Evolutionary conservation across 768 basidiomycete species (phyloP).

Genomic region (Amanita molliuscula): DNA sequence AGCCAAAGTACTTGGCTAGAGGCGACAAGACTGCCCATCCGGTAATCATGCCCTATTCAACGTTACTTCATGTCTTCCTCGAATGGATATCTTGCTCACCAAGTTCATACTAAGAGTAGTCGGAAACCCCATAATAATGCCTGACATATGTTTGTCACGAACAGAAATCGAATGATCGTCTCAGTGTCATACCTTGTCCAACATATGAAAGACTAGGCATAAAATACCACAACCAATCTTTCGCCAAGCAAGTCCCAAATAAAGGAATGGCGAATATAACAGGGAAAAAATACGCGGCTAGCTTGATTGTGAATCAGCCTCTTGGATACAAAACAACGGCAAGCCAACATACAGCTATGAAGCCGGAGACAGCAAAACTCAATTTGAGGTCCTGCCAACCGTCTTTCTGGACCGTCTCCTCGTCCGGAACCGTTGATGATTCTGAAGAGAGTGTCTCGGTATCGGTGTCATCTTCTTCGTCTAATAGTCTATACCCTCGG

Average conservation of each 20-base stretch:
- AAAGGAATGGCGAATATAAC: conserved; percentile 80
- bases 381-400: conserved; percentile 72
- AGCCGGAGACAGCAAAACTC: conserved; percentile 70
- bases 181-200: conserved; percentile 60
- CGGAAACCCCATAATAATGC: conserved; percentile 97
- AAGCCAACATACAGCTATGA: conserved; percentile 56
- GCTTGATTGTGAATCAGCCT: conserved; percentile 29
- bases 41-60: conserved; percentile 78
- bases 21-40: conserved; percentile 96
- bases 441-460: conserved; percentile 8
- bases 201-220: conserved; percentile 88
- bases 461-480: conserved; percentile 20
- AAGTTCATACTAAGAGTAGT: conserved; percentile 91
- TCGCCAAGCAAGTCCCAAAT: conserved; percentile 75
- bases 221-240: conserved; percentile 89
- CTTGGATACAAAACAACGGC: neutral
- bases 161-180: conserved; percentile 1
- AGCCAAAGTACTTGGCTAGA: conserved; percentile 67
- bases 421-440: conserved; percentile 20
- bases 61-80: conserved; percentile 2
- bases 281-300: conserved; percentile 84
- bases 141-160: conserved; percentile 20
- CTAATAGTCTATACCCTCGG: conserved; percentile 41
- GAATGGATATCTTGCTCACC: conserved; percentile 27
- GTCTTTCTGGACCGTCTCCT: conserved; percentile 40